Base-by-base conservation (phyloP, 495 filamentous ascomycete genomes). In the Hypoxylon fuscum region DNA sequence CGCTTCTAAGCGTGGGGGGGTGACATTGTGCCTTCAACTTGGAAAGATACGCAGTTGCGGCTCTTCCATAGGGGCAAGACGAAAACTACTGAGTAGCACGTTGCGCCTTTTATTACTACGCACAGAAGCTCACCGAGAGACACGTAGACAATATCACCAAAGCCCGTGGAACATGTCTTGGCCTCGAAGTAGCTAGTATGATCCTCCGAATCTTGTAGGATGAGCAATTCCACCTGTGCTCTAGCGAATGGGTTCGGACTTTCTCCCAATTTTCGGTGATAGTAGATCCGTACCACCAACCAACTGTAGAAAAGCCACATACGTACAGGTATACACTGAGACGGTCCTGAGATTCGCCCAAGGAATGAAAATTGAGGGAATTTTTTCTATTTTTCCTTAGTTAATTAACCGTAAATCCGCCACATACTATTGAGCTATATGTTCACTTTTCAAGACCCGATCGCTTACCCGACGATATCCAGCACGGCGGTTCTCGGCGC, bases 21-120 rank as follows among this genome's bases (percentile, higher is more conserved):
- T 68, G 31, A 59, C 55, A 59, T 58, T 64, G 40, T 42, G 22
- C 42, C 38, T 46, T 50, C 18, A 29, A 52, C 40, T 32, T 34
- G 53, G 40, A 50, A 66, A 51, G 56, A 66, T 66, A 53, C 21
- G 25, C 52, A 53, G 17, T n/a, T 66, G 62, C 45, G 62, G 62
- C 62, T 66, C 56, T 66, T 60, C 40, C 25, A 41, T 65, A 52
- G 22, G 44, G 56, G 27, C 41, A 35, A 21, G 14, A 11, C 40
- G 14, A 29, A 37, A 44, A 17, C 1, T n/a, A 53, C n/a, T 22
- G 25, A 57, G 31, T 40, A 35, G 42, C 31, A 23, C 0, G 9
- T 35, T 55, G 29, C 40, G 29, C 23, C 38, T 10, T 57, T 66
- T 48, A 52, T 55, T 53, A 56, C 43, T 45, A 51, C 52, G 38